Evolutionary conservation across 2,329 filamentous ascomycete species (phyloP).

Genomic region (Venturia nashicola): DNA sequence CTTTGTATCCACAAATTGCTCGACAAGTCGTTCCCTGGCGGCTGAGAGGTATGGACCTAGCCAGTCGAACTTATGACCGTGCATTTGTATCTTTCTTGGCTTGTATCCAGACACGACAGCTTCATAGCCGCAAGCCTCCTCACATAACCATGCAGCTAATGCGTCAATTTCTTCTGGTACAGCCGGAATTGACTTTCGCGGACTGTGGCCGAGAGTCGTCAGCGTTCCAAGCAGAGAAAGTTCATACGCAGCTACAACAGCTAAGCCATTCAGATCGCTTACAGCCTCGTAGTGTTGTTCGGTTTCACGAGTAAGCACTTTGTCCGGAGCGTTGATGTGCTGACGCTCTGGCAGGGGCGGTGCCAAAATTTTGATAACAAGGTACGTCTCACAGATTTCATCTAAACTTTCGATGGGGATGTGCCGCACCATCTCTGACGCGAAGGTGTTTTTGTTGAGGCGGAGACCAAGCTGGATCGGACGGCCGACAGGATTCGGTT

Average conservation of each 20-base stretch:
- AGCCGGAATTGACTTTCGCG: neutral
- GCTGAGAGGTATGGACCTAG: constrained; percentile 8
- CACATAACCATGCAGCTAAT: constrained; percentile 11
- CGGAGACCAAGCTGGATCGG: neutral
- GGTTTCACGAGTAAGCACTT: constrained; percentile 10
- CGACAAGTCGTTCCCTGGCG: neutral
- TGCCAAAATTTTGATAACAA: constrained; percentile 6
- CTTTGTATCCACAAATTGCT: constrained; percentile 4
- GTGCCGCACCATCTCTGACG: neutral
- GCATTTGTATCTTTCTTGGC: constrained; percentile 10
- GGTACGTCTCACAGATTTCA: constrained; percentile 3
- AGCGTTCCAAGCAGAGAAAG: constrained; percentile 11
- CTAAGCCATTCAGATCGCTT: constrained; percentile 12
- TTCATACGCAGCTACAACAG: constrained; percentile 11
- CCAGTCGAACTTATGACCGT: constrained; percentile 11
- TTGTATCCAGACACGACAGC: constrained; percentile 10
- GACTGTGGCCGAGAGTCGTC: constrained; percentile 6
- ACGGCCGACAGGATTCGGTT: neutral
- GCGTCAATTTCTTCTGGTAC: neutral
- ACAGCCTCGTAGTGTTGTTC: constrained; percentile 11
- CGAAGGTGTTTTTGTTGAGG: neutral
- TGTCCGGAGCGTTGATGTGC: constrained; percentile 10
- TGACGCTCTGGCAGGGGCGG: constrained; percentile 7
- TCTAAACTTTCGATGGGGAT: neutral
- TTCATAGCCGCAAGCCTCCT: constrained; percentile 11